Conservation (phyloP, 768 basidiomycete species). For the Kwoniella sp. region DNA sequence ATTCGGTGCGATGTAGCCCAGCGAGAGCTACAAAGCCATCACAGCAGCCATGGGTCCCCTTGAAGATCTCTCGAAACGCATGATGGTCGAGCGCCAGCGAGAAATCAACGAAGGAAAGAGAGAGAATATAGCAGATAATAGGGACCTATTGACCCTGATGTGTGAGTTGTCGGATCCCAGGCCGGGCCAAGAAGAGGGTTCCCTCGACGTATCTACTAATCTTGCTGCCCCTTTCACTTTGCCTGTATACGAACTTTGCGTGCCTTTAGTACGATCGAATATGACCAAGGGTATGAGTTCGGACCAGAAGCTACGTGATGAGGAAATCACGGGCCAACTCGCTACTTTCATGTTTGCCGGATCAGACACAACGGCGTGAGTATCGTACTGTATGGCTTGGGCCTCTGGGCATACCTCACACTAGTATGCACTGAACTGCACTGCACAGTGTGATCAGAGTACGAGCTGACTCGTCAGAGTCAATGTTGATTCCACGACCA, state of each 20-base stretch:
- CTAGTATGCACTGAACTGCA: too few species aligned
- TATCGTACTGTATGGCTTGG: too few species aligned
- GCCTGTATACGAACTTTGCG: too few species aligned
- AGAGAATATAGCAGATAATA: slow-evolving; percentile 9
- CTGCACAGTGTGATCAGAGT: too few species aligned
- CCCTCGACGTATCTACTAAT: too few species aligned
- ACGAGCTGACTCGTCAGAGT: too few species aligned
- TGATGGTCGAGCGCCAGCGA: slow-evolving; percentile 21
- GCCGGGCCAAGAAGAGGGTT: too few species aligned
- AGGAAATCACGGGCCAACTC: slow-evolving; percentile 34
- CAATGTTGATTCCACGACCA: not conserved
- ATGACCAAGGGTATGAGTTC: slow-evolving; percentile 14
- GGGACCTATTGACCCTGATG: slow-evolving; percentile 34
- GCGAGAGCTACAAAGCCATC: slow-evolving; percentile 22
- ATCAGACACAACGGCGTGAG: slow-evolving; percentile 38
- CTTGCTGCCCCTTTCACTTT: too few species aligned
- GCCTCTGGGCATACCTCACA: too few species aligned
- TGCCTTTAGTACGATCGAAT: slow-evolving; percentile 25
- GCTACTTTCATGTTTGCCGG: slow-evolving; percentile 42
- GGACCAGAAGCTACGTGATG: slow-evolving; percentile 31
- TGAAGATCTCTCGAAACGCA: slow-evolving; percentile 21
- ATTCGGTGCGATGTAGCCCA: slow-evolving; percentile 18
- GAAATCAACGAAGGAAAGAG: slow-evolving; percentile 31
- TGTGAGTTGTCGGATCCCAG: too few species aligned
- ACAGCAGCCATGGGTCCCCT: slow-evolving; percentile 25